Conservation (phyloP, 352 stramenopile species). For the Pythium coloratum region DNA sequence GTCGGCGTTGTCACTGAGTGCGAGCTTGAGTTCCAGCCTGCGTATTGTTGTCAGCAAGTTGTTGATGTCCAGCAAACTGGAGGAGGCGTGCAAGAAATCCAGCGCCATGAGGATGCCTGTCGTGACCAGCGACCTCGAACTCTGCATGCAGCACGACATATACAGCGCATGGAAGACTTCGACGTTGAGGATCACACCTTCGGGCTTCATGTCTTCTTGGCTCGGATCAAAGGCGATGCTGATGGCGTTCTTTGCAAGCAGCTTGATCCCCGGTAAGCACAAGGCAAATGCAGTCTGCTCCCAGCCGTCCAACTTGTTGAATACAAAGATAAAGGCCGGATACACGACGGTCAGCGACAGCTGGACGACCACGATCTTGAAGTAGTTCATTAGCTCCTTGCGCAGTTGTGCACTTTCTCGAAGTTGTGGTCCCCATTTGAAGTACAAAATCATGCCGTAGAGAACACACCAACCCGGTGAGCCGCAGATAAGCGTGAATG, state of each 20-base stretch:
- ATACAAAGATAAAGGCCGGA: slow-evolving; percentile 20
- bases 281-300: slow-evolving; percentile 17
- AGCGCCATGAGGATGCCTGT: no score
- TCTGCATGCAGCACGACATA: no score
- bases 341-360: slow-evolving; percentile 15
- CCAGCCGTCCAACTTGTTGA: slow-evolving; percentile 8
- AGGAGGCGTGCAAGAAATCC: no score
- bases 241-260: slow-evolving; percentile 35
- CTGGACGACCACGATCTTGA: slow-evolving; percentile 1
- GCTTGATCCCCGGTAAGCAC: background rate
- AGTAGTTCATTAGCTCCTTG: background rate
- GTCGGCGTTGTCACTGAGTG: no score
- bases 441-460: background rate
- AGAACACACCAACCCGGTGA: slow-evolving; percentile 15
- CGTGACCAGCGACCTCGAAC: no score
- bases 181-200: no score
- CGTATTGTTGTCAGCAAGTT: background rate
- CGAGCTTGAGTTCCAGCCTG: background rate
- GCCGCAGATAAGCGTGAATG: no score
- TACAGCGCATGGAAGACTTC: no score
- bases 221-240: slow-evolving; percentile 7
- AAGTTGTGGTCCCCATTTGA: background rate
- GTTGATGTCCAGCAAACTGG: slow-evolving; percentile 10
- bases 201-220: background rate
- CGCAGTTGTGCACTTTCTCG: background rate